Conservation (phyloP, 106 monocot species). For the Dendrobium chrysotoxum region DNA sequence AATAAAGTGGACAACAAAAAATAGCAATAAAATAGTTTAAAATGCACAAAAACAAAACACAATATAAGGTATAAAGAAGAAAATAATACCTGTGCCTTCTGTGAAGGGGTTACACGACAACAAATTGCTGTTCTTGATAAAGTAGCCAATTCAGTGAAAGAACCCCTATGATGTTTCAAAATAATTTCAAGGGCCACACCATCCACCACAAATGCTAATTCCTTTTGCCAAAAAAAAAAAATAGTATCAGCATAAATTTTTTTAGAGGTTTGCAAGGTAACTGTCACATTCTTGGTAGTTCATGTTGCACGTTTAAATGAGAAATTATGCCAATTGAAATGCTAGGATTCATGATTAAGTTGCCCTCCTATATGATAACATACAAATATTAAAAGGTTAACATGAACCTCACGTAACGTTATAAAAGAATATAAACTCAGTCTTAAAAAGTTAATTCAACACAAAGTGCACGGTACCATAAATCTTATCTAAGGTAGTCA, state of each 20-base stretch:
- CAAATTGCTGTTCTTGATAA: slow-evolving; percentile 92
- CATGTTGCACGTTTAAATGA: not conserved
- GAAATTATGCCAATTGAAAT: not conserved
- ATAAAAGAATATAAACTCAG: not conserved
- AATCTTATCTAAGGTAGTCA: not conserved
- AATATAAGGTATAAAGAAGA: slow-evolving; percentile 5
- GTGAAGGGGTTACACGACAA: slow-evolving; percentile 94
- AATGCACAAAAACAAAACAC: not conserved
- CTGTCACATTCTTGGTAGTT: not conserved
- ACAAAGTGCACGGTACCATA: not conserved
- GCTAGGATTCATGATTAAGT: not conserved
- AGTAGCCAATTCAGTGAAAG: slow-evolving; percentile 78
- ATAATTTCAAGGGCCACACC: slow-evolving; percentile 96
- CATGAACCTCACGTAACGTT: not conserved
- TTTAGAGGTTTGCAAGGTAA: not conserved
- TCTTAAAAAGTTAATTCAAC: not conserved
- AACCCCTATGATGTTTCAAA: slow-evolving; percentile 54
- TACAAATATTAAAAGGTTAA: not conserved
- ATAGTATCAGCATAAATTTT: not conserved
- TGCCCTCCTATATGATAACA: not conserved
- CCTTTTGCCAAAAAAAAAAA: slow-evolving; percentile 28
- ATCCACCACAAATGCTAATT: slow-evolving; percentile 92
- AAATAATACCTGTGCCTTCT: slow-evolving; percentile 84
- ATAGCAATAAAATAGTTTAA: not conserved
- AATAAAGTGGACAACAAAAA: not conserved